Evolutionary conservation across 768 basidiomycete genomes (phyloP), one percentile per base, ranked within the genome.

Genomic region (Leucogyrophana mollusca): DNA sequence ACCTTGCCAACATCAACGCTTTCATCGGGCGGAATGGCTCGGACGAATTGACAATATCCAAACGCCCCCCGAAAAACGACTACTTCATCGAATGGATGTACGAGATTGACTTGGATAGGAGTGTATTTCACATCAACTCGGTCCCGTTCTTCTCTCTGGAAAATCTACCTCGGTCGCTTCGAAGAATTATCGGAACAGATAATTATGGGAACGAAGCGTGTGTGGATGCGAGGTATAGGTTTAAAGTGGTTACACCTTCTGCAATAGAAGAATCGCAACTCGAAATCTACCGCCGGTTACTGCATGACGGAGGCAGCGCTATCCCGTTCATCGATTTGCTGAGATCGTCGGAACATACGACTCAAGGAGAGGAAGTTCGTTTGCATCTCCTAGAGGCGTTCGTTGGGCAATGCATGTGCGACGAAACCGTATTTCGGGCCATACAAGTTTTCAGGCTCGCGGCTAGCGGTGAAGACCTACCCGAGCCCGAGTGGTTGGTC

Each of bases 41-140:
- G 2, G 34, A 33, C 23, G 18, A 35, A 0, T 35, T 40, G 34
- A 13, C 13, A 10, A 46, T 56, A 11, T 30, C 21, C 4, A 10
- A 36, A 13, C 24, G 35, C 16, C 49, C 34, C 14, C 57, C 57
- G 1, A 3, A 10, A 3, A 55, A 60, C 34, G 56, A 59, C 34
- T 14, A 56, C 5, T 43, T 52, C 40, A 62, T 61, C 36, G 58
- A 66, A 36, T 66, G 61, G 58, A 41, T 56, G 11, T 67, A 66
- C 35, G 52, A 52, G 36, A 56, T 67, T 25, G 61, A 67, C 34
- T 43, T 65, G 20, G 64, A 67, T 47, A 49, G 60, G 24, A 50
- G 54, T 18, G 55, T 58, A 11, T 67, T 66, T 36, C 48, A 56
- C 27, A 47, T 56, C 24, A 17, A 62, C 42, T 21, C 22, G 13